A percentile compares a stretch with the other conserved stretches of the same genome.
phyloP scores from a whole-genome alignment of 306 rosid species.

The Malus orientalis region DNA sequence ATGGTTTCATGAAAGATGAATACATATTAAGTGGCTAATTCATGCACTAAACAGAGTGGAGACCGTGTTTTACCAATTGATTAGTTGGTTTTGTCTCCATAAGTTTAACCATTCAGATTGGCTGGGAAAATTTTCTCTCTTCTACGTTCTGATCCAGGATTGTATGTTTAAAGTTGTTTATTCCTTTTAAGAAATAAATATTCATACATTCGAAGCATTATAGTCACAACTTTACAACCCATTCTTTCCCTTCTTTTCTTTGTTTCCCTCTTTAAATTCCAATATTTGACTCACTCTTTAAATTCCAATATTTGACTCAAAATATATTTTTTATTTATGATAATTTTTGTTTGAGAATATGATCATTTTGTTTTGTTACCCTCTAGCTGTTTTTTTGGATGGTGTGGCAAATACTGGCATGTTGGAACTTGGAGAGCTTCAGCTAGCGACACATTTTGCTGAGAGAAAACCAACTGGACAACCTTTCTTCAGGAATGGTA shows the following conservation, averaged over 20 bases:
- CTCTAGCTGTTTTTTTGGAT: conserved; percentile 58
- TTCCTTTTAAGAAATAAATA: background rate
- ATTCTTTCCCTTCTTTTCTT: background rate
- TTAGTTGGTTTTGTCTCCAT: background rate
- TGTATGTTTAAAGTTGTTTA: background rate
- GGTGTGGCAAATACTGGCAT: conserved; percentile 52
- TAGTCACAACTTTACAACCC: background rate
- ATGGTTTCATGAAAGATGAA: background rate
- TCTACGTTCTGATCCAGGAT: background rate
- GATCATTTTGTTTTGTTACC: conserved; percentile 15
- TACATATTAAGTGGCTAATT: background rate
- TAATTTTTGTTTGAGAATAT: too few species aligned
- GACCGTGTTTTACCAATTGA: background rate
- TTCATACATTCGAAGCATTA: background rate
- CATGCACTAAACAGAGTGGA: background rate
- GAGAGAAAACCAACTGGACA: conserved; percentile 72
- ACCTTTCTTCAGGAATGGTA: conserved; percentile 71
- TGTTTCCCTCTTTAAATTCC: background rate
- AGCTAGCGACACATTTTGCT: conserved; percentile 59
- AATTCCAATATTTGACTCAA: background rate
- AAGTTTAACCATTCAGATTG: background rate
- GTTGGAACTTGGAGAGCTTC: conserved; percentile 73
- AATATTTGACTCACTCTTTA: background rate
- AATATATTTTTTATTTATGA: background rate
- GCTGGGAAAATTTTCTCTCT: background rate